A percentile compares a stretch with the other conserved stretches of the same genome.
phyloP scores from a whole-genome alignment of 441 rosid species.

The Metrosideros polymorpha region DNA sequence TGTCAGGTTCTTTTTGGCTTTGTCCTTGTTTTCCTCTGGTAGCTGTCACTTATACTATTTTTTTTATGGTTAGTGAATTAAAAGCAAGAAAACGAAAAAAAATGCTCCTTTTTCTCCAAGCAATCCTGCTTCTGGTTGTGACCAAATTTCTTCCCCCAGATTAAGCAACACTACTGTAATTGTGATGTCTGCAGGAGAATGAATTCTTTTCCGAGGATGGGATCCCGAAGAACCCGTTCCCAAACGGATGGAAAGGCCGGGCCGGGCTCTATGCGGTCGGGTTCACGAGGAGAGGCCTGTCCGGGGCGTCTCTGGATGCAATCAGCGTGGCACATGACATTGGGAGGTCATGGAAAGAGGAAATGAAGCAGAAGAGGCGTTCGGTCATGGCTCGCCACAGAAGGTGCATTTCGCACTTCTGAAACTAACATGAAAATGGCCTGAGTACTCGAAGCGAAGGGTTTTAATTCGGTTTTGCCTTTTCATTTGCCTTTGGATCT shows the following conservation, averaged over 20 bases:
- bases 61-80: too few species aligned
- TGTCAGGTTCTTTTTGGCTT: too few species aligned
- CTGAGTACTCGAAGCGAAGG: too few species aligned
- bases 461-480: not conserved
- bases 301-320: constrained; percentile 69
- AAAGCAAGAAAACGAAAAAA: too few species aligned
- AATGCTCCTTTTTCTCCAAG: too few species aligned
- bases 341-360: constrained; percentile 62
- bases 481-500: not conserved
- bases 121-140: too few species aligned
- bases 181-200: constrained; percentile 32
- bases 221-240: constrained; percentile 45
- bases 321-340: constrained; percentile 53
- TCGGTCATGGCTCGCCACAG: constrained; percentile 42
- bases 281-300: constrained; percentile 62
- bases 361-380: constrained; percentile 45
- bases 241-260: constrained; percentile 74
- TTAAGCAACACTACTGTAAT: too few species aligned
- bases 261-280: constrained; percentile 76
- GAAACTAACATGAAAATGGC: not conserved
- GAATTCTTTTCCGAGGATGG: constrained; percentile 58
- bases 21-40: too few species aligned
- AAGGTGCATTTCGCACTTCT: constrained; percentile 76
- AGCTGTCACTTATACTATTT: too few species aligned
- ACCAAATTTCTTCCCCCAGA: too few species aligned